phyloP scores from a whole-genome alignment of 140 eudicot genomes.

The Senecio squalidus region DNA sequence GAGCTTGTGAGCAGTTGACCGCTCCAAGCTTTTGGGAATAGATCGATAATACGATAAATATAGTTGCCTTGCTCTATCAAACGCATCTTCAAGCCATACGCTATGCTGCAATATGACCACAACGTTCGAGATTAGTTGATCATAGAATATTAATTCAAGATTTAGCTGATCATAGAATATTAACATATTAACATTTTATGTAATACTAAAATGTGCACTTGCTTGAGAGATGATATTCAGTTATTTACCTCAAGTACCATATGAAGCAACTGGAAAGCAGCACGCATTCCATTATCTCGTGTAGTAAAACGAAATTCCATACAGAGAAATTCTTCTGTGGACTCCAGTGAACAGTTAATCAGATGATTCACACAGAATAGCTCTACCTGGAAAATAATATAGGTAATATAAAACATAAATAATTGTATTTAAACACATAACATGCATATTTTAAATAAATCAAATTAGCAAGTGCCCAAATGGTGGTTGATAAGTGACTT shows the following conservation, averaged over 20 bases:
- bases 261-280: constrained; percentile 98
- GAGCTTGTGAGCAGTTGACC: constrained; percentile 98
- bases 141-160: background rate
- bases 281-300: constrained; percentile 97
- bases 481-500: constrained; percentile 12
- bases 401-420: constrained; percentile 2
- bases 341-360: constrained; percentile 92
- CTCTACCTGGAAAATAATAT: constrained; percentile 63
- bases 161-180: too few species aligned
- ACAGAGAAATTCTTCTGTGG: constrained; percentile 96
- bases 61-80: constrained; percentile 95
- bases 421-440: background rate
- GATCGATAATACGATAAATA: constrained; percentile 94
- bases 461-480: background rate
- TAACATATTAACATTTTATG: background rate
- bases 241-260: constrained; percentile 96
- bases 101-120: constrained; percentile 71
- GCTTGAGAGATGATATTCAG: constrained; percentile 17
- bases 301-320: constrained; percentile 98
- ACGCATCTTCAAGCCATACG: constrained; percentile 99
- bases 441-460: background rate
- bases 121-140: constrained; percentile 4
- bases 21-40: constrained; percentile 96
- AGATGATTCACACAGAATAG: constrained; percentile 96
- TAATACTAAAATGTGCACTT: background rate